Evolutionary conservation across 371 early-diverging fungal species (phyloP).

Genomic region (Nematocida homosporus): DNA sequence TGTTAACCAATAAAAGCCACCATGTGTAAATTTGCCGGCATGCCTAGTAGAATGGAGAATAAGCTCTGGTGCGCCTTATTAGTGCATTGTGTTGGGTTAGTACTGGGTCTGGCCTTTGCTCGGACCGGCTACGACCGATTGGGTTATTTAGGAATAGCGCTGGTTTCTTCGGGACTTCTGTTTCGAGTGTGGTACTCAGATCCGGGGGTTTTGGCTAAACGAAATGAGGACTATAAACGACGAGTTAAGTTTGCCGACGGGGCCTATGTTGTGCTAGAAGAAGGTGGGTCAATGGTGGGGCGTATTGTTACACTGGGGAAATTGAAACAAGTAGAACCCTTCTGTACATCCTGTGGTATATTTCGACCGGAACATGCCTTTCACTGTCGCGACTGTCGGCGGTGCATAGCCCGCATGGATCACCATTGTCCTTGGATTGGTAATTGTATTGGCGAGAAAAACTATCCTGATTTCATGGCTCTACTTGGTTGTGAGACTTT

Average conservation of each 20-base stretch:
- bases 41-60: not conserved
- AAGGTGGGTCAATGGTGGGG: conserved; percentile 4
- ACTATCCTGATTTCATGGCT: conserved; percentile 48
- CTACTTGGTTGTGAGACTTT: conserved; percentile 14
- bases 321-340: conserved; percentile 34
- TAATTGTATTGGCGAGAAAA: conserved; percentile 66
- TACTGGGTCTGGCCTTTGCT: not conserved
- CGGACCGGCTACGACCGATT: not conserved
- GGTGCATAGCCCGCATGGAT: conserved; percentile 66
- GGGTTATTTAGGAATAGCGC: not conserved
- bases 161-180: not conserved
- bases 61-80: conserved; percentile 1
- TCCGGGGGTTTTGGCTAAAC: conserved; percentile 25
- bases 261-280: not conserved
- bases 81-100: not conserved
- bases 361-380: conserved; percentile 51
- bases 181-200: too few species aligned
- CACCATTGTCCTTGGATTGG: conserved; percentile 67
- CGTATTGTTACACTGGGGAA: conserved; percentile 17
- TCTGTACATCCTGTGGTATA: conserved; percentile 61
- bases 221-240: conserved; percentile 15
- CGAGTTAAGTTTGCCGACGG: not conserved
- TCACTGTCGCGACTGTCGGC: conserved; percentile 64
- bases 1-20: too few species aligned
- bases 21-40: too few species aligned